Conservation (phyloP, 31 red algal genomes). For the Bonnemaisonia californica region DNA sequence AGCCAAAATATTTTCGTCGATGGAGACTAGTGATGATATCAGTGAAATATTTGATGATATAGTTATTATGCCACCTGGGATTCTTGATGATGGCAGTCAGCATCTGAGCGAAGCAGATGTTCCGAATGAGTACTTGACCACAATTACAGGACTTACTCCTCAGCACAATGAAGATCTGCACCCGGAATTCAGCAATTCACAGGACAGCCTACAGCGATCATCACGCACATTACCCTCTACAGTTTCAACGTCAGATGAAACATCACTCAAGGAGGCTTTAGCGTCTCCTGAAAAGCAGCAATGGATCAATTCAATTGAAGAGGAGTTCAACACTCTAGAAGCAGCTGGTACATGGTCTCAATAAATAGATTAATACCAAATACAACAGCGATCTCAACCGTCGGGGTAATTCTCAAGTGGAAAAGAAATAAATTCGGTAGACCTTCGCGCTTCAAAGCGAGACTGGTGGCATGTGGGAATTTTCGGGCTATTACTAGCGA, state of each 20-base stretch:
- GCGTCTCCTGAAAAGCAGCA: not conserved
- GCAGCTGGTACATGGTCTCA: conserved; percentile 2
- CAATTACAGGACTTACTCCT: too few relatives aligned
- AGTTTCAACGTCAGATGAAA: not conserved
- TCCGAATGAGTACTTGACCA: too few relatives aligned
- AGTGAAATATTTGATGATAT: not conserved
- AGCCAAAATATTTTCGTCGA: too few relatives aligned
- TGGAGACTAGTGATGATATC: not conserved
- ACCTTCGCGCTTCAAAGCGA: conserved; percentile 8
- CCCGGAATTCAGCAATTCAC: too few relatives aligned
- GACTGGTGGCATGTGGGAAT: not conserved
- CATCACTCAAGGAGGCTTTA: not conserved
- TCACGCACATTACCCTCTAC: not conserved
- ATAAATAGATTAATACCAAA: not conserved
- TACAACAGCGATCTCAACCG: not conserved
- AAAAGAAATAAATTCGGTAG: not conserved
- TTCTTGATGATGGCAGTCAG: too few relatives aligned
- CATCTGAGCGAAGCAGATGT: too few relatives aligned
- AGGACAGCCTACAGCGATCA: too few relatives aligned
- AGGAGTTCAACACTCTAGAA: conserved; percentile 1
- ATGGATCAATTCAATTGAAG: not conserved
- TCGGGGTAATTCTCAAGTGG: conserved; percentile 9
- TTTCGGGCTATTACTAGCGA: not conserved
- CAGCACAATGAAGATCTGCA: too few relatives aligned
- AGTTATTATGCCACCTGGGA: too few relatives aligned